Evolutionary conservation across 2,329 filamentous ascomycete species (phyloP).

Genomic region (Colletotrichum brevisporum): DNA sequence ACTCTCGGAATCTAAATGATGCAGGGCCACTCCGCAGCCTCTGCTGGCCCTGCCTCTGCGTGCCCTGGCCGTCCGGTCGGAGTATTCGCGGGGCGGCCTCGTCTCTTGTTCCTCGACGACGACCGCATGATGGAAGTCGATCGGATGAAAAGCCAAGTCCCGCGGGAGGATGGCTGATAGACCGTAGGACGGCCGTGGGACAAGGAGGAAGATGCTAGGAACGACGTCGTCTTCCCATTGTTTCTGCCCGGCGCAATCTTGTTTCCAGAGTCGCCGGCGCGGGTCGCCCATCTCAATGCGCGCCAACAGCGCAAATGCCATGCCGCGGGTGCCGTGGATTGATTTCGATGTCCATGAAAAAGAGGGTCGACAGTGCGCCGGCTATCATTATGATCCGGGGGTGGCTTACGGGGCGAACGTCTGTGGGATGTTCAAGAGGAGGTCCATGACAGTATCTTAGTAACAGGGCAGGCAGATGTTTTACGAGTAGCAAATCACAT

Average conservation of each 20-base stretch:
- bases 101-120: slow-evolving; percentile 17
- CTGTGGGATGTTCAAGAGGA: background rate
- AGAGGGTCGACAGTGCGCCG: slow-evolving; percentile 10
- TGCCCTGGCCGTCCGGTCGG: slow-evolving; percentile 14
- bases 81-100: background rate
- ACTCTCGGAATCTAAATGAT: slow-evolving; percentile 6
- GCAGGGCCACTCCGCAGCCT: slow-evolving; percentile 17
- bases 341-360: slow-evolving; percentile 20
- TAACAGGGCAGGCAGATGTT: background rate
- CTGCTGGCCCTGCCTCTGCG: slow-evolving; percentile 7
- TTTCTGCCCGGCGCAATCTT: slow-evolving; percentile 15
- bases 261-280: background rate
- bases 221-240: background rate
- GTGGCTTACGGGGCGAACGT: slow-evolving; percentile 10
- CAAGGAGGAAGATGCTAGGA: slow-evolving; percentile 11
- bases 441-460: background rate
- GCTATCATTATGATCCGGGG: slow-evolving; percentile 17
- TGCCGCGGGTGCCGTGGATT: slow-evolving; percentile 18
- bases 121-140: background rate
- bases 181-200: background rate
- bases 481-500: background rate
- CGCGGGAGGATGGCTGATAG: background rate
- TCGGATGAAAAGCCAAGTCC: background rate
- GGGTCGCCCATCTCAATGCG: slow-evolving; percentile 3
- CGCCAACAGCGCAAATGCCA: slow-evolving; percentile 3